phyloP scores from a whole-genome alignment of 2,329 filamentous ascomycete genomes.

The Venturia pyrina region DNA sequence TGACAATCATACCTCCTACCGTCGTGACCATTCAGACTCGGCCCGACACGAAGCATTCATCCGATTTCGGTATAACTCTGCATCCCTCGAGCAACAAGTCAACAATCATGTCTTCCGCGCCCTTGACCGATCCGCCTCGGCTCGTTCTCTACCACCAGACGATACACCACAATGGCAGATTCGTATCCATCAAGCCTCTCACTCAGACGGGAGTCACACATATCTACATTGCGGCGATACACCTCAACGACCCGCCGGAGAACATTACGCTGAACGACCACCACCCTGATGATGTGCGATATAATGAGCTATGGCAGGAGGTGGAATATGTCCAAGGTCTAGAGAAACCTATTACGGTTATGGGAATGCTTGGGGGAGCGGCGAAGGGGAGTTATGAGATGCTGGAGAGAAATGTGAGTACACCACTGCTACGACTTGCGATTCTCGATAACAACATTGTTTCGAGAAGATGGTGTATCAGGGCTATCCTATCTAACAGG shows the following conservation, averaged over 20 bases:
- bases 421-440: neutral
- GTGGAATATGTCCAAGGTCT: conserved; percentile 55
- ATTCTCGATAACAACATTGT: neutral
- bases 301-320: conserved; percentile 69
- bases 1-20: neutral
- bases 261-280: conserved; percentile 74
- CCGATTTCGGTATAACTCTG: neutral
- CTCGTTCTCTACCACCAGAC: conserved; percentile 57
- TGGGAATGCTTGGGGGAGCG: conserved; percentile 82
- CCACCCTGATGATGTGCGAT: conserved; percentile 55
- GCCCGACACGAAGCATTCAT: neutral
- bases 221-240: conserved; percentile 76
- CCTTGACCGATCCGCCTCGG: conserved; percentile 20
- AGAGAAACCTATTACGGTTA: conserved; percentile 59
- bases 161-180: conserved; percentile 42
- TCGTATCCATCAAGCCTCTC: conserved; percentile 53
- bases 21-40: neutral
- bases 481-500: neutral
- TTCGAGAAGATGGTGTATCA: neutral
- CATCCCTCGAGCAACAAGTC: neutral
- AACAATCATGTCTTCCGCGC: neutral
- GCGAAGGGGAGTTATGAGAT: conserved; percentile 62
- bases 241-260: conserved; percentile 60
- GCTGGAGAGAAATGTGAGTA: conserved; percentile 41
- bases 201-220: conserved; percentile 60